These are phyloP conservation scores for Citrus maxima DNA, from an alignment of 345 rosid species.

Conservation along the genomic window DNA sequence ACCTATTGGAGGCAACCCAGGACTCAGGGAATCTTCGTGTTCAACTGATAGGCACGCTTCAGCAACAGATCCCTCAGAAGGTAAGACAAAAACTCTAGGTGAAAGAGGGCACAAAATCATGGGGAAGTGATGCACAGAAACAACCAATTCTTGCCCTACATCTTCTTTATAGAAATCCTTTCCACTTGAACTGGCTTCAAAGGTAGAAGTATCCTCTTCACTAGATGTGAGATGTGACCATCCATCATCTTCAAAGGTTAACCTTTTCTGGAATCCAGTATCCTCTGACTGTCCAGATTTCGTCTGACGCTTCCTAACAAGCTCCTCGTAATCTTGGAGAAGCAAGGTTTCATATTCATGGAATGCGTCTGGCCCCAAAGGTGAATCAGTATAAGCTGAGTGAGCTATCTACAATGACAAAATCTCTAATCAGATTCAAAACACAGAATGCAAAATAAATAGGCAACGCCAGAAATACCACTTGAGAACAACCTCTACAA, in stretches of 20 bases:
- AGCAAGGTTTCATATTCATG: constrained; percentile 84
- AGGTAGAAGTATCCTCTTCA: constrained; percentile 43
- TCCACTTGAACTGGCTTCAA: constrained; percentile 41
- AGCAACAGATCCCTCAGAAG: constrained; percentile 90
- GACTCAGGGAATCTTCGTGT: constrained; percentile 77
- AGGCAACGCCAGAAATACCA: neutral
- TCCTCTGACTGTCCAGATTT: constrained; percentile 31
- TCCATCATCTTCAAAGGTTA: constrained; percentile 49
- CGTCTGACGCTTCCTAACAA: constrained; percentile 41
- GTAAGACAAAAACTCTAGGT: constrained; percentile 83
- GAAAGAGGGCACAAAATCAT: constrained; percentile 82
- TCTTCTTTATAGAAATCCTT: constrained; percentile 29
- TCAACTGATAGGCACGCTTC: constrained; percentile 72
- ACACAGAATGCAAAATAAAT: neutral
- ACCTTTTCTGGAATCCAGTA: constrained; percentile 21
- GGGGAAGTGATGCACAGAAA: constrained; percentile 87
- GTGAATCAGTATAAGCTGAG: constrained; percentile 79
- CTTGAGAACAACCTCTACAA: neutral
- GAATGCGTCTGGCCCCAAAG: constrained; percentile 92
- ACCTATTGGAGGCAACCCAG: constrained; percentile 81
- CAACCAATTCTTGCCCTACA: constrained; percentile 40
- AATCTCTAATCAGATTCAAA: constrained; percentile 10
- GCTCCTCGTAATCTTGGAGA: constrained; percentile 92
- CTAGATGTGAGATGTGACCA: constrained; percentile 53
- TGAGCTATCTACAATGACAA: constrained; percentile 62